These are phyloP conservation scores for Backusella psychrophila DNA, from an alignment of 192 early-diverging fungal genomes.

Conservation along the genomic window DNA sequence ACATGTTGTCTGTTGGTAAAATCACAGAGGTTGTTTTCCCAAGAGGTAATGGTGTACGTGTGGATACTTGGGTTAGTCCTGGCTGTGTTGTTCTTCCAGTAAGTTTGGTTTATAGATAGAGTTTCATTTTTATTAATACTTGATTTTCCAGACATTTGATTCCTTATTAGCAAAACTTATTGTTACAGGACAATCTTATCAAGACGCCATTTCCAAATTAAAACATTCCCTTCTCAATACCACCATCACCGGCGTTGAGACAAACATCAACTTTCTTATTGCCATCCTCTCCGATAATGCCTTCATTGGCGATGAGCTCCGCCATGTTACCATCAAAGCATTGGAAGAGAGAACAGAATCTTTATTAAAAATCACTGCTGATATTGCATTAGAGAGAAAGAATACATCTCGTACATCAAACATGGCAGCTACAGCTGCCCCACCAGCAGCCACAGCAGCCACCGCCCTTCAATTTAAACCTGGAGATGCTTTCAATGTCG, in stretches of 20 bases:
- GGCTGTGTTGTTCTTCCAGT: constrained; percentile 63
- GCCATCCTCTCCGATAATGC: constrained; percentile 69
- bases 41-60: constrained; percentile 81
- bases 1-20: constrained; percentile 31
- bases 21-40: constrained; percentile 62
- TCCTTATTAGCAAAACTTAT: constrained; percentile 95
- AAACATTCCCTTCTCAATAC: constrained; percentile 11
- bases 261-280: constrained; percentile 89
- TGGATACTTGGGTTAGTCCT: constrained; percentile 67
- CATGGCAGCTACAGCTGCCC: no score
- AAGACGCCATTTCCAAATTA: constrained; percentile 59
- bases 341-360: constrained; percentile 48
- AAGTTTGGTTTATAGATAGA: constrained; percentile 36
- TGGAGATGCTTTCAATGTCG: constrained; percentile 29
- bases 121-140: not conserved
- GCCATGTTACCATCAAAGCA: constrained; percentile 82
- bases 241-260: constrained; percentile 75
- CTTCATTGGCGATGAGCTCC: constrained; percentile 56
- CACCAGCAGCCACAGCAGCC: not conserved
- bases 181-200: constrained; percentile 73
- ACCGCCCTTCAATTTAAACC: constrained; percentile 31
- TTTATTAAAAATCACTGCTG: not conserved
- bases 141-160: constrained; percentile 65
- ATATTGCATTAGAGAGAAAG: not conserved
- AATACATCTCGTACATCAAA: not conserved